Conservation (phyloP, 495 filamentous ascomycete genomes). For the Neurospora sp. region DNA sequence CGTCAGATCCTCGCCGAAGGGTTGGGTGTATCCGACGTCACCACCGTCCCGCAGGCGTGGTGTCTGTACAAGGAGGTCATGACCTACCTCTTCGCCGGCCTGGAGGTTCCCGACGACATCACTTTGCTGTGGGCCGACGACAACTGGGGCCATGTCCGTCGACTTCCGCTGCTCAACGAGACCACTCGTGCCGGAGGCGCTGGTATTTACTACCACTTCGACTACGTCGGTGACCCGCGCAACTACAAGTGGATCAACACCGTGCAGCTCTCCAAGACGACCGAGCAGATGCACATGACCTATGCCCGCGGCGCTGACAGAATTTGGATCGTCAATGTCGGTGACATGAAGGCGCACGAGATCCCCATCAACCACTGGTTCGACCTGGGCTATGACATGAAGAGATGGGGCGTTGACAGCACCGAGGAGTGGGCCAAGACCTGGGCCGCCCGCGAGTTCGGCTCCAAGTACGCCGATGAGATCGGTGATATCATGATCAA, state of each 20-base stretch:
- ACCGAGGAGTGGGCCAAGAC: constrained; percentile 44
- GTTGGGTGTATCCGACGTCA: constrained; percentile 38
- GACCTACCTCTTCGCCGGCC: constrained; percentile 54
- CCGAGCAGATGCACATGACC: constrained; percentile 54
- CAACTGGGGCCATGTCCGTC: constrained; percentile 61
- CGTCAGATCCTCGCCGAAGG: constrained; percentile 46
- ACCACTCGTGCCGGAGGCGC: constrained; percentile 51
- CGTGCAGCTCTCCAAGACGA: constrained; percentile 53
- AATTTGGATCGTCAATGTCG: constrained; percentile 72
- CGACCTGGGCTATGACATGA: constrained; percentile 56
- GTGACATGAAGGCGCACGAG: constrained; percentile 62
- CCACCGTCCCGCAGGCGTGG: constrained; percentile 58
- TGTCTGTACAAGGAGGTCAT: constrained; percentile 66
- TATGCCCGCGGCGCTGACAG: constrained; percentile 51
- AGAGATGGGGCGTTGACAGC: constrained; percentile 43
- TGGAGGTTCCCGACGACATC: constrained; percentile 60
- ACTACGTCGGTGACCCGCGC: constrained; percentile 57
- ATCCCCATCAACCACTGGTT: constrained; percentile 59
- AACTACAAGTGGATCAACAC: constrained; percentile 68
- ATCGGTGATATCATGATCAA: constrained; percentile 48
- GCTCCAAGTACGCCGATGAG: constrained; percentile 32
- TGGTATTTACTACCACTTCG: constrained; percentile 71
- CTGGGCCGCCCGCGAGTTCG: constrained; percentile 56
- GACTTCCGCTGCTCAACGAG: constrained; percentile 55
- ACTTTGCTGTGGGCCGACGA: constrained; percentile 70